Base-by-base conservation (phyloP, 768 basidiomycete species). In the Chiua virens region DNA sequence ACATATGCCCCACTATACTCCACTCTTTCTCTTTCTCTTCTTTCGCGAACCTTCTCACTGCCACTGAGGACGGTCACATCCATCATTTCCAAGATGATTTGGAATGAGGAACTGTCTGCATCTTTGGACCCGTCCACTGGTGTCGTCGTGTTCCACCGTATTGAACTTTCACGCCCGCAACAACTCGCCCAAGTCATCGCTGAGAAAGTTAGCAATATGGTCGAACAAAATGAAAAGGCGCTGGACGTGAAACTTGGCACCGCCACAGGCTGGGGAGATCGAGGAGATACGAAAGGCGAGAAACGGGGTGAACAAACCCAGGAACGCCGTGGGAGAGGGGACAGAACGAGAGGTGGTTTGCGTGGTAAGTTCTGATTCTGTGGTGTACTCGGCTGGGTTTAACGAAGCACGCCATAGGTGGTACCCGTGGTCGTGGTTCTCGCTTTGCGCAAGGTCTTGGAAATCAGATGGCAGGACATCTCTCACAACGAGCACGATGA, bases 71-170 rank as follows among this genome's bases (percentile, higher is more conserved):
- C 85, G 5, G 92, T 98, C 5, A 92, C 87, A 1, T 68, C 66
- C 22, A 84, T 97, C 58, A 89, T 98, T 36, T 95, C 92, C 23
- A 92, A 94, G 71, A 98, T 99, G 97, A 97, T 98, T 61, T 98
- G 95, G 92, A 92, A 80, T 63, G 97, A 98, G 62, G 94, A 98
- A 64, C 76, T 99, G 11, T 78, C 88, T 1, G 97, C 96, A 3
- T 95, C 94, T 15, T 77, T 98, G 48, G 97, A 98, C 68, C 92
- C 91, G 65, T 86, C 91, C 17, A 86, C 86, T 21, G 87, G 85
- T 34, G 93, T 96, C 38, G 81, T 99, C 49, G 86, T 96, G 41
- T 94, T 98, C 78, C 92, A 98, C 66, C 86, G 92, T 49, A 81
- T 92, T 50, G 95, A 98, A 60, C 79, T 90, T 34, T 85, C 89